Evolutionary conservation across 495 filamentous ascomycete genomes (phyloP), one percentile per base, ranked within the genome.

Genomic region (Astrocystis sublimbata): DNA sequence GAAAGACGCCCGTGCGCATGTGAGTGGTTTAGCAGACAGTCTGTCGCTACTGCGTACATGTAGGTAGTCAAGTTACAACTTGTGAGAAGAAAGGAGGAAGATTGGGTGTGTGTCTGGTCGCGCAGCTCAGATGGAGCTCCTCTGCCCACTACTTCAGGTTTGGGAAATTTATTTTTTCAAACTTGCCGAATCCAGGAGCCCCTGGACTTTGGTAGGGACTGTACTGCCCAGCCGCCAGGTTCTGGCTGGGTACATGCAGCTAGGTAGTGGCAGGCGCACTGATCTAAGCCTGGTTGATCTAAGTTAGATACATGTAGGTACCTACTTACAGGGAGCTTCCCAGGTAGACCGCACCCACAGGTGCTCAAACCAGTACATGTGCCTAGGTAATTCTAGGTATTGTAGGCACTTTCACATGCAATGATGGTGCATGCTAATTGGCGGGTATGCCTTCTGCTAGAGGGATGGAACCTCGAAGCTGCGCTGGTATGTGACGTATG

Each of bases 1-100:
- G 49, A 8, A 56, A 56, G 51, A 21, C 50, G 51, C n/a, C n/a
- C n/a, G 30, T 43, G 59, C 60, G 56, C 60, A 19, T 15, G 23
- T 28, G 41, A 40, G 38, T 23, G 9, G 59, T 46, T 35, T 15
- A 17, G 47, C 30, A 43, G 19, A 55, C 24, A 15, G 26, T 17
- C 38, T 31, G 43, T 43, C 8, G 47, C 35, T n/a, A n/a, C n/a
- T n/a, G n/a, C n/a, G n/a, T n/a, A n/a, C n/a, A n/a, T n/a, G n/a
- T n/a, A n/a, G n/a, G n/a, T n/a, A 19, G 47, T 26, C 19, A 45
- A 43, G 31, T 52, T 40, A 53, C 47, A 19, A 28, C 23, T 53
- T 26, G 46, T 52, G 52, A 57, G 40, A 13, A 52, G 17, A 33
- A 45, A 33, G 40, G 17, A 57, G 40, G 30, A 26, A 24, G 40